Evolutionary conservation across 192 early-diverging fungal genomes (phyloP).

Genomic region (Phlyctochytrium planicorne): DNA sequence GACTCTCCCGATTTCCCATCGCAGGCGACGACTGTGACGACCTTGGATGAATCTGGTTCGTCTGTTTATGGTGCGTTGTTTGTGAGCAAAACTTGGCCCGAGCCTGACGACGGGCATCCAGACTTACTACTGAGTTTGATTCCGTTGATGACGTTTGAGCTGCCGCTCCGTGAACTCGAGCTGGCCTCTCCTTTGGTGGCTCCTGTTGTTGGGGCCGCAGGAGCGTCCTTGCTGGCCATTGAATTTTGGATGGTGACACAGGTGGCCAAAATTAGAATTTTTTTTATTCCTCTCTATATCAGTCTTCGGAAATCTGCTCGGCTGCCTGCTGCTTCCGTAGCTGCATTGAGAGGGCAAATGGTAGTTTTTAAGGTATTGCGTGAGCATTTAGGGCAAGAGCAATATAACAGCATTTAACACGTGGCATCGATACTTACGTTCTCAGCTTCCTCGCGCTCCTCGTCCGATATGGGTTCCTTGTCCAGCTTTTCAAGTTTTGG

Average conservation of each 20-base stretch:
- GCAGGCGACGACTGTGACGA: constrained; percentile 69
- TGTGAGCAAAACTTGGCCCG: not conserved
- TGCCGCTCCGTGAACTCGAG: not conserved
- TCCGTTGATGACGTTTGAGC: not conserved
- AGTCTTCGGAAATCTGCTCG: no score
- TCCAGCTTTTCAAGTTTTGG: constrained; percentile 51
- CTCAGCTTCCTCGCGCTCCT: constrained; percentile 56
- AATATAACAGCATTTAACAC: not conserved
- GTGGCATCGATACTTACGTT: constrained; percentile 14
- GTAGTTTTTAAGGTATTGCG: not conserved
- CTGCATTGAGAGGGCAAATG: no score
- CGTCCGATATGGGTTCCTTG: constrained; percentile 50
- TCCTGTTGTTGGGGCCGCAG: no score
- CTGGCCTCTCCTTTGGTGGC: no score
- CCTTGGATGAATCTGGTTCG: constrained; percentile 21
- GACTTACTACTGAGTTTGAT: not conserved
- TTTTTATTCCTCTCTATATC: no score
- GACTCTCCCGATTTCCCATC: constrained; percentile 85
- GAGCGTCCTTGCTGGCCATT: no score
- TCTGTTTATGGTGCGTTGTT: no score
- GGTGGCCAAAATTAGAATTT: no score
- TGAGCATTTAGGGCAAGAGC: not conserved
- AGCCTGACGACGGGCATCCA: no score
- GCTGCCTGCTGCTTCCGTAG: no score
- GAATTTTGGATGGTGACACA: no score